Percentiles rank a stretch among this genome's conserved stretches.
Evolutionary conservation across 2,329 filamentous ascomycete genomes (phyloP).

Genomic region (Venturia aucupariae): DNA sequence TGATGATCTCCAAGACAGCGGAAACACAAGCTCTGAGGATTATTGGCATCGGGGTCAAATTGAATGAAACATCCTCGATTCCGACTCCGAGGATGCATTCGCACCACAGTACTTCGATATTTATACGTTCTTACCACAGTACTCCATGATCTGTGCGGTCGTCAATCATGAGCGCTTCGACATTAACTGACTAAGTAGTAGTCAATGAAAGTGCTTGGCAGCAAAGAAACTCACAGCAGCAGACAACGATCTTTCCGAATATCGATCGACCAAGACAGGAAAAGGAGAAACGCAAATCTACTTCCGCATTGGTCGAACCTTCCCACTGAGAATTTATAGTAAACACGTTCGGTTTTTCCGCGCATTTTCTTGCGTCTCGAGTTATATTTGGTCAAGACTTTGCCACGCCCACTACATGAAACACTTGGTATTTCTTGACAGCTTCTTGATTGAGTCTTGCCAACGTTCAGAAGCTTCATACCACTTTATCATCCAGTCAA

Average conservation of each 20-base stretch:
- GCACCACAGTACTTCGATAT: too few species aligned
- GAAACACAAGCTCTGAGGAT: constrained; percentile 6
- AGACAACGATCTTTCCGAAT: not conserved
- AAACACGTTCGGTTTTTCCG: too few species aligned
- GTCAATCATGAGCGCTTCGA: not conserved
- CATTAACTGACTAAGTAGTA: not conserved
- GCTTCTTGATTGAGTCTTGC: constrained; percentile 1
- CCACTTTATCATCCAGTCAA: not conserved
- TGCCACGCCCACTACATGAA: constrained; percentile 8
- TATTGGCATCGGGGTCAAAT: not conserved
- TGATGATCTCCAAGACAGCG: not conserved
- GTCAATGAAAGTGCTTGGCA: not conserved
- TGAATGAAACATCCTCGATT: not conserved
- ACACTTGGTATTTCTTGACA: constrained; percentile 9
- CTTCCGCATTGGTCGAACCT: not conserved
- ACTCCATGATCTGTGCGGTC: not conserved
- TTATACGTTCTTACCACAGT: too few species aligned
- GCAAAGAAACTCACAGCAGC: not conserved
- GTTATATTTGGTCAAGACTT: not conserved
- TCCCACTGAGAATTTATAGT: not conserved
- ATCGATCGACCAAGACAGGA: not conserved
- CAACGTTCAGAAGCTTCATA: not conserved
- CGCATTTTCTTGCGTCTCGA: not conserved
- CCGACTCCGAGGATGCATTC: not conserved
- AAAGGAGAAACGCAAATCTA: not conserved